A percentile compares a stretch with the other conserved stretches of the same genome.
phyloP scores from a whole-genome alignment of 345 rosid species.

The Conringia planisiliqua region DNA sequence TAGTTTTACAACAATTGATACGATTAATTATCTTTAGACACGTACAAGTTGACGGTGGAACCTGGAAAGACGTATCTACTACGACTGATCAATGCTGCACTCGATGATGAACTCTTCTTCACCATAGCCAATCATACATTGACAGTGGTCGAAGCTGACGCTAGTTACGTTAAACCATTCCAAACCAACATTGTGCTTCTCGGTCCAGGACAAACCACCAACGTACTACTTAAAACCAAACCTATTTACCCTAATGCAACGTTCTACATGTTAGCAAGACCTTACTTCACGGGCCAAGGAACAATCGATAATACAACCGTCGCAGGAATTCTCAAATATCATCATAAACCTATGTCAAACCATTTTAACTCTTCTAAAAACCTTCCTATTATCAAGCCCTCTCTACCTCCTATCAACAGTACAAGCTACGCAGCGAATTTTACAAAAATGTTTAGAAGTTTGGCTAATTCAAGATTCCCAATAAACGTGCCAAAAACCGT shows the following conservation, averaged over 20 bases:
- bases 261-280: slow-evolving; percentile 66
- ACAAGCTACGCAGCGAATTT: slow-evolving; percentile 50
- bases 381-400: slow-evolving; percentile 36
- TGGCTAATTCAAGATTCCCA: slow-evolving; percentile 50
- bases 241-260: slow-evolving; percentile 43
- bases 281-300: slow-evolving; percentile 67
- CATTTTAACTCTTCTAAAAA: slow-evolving; percentile 25
- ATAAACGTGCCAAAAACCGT: slow-evolving; percentile 55
- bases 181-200: slow-evolving; percentile 42
- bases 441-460: slow-evolving; percentile 46
- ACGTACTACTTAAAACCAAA: slow-evolving; percentile 62
- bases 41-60: slow-evolving; percentile 58
- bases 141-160: slow-evolving; percentile 76
- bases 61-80: slow-evolving; percentile 70
- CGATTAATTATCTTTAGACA: slow-evolving; percentile 34
- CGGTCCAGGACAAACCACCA: slow-evolving; percentile 73
- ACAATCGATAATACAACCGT: slow-evolving; percentile 63
- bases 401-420: slow-evolving; percentile 56
- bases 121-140: slow-evolving; percentile 68
- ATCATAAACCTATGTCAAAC: slow-evolving; percentile 4
- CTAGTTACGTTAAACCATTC: slow-evolving; percentile 70
- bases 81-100: slow-evolving; percentile 72
- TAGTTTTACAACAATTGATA: neutral
- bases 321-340: slow-evolving; percentile 64
- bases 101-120: slow-evolving; percentile 72